These are phyloP conservation scores for Penicillium verhagenii DNA, from an alignment of 495 filamentous ascomycete species.

Conservation along the genomic window DNA sequence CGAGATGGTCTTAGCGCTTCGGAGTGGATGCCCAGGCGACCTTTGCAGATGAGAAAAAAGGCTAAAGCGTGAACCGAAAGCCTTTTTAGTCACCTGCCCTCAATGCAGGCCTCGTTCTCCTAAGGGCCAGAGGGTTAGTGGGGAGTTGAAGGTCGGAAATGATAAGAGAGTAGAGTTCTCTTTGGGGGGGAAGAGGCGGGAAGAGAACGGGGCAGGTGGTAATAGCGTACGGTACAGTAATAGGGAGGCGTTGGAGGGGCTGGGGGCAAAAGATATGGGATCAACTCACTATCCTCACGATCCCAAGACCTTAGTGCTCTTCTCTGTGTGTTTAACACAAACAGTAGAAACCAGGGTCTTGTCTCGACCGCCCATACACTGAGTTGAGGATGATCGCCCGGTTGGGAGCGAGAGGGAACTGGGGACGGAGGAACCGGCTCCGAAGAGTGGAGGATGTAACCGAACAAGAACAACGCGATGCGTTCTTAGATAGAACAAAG, in stretches of 20 bases:
- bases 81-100: slow-evolving; percentile 24
- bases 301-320: slow-evolving; percentile 7
- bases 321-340: slow-evolving; percentile 4
- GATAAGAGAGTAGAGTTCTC: slow-evolving; percentile 16
- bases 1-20: slow-evolving; percentile 44
- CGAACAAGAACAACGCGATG: slow-evolving; percentile 19
- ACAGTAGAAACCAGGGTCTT: slow-evolving; percentile 16
- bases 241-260: slow-evolving; percentile 38
- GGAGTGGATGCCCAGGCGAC: slow-evolving; percentile 39
- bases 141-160: slow-evolving; percentile 14
- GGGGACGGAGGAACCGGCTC: slow-evolving; percentile 34
- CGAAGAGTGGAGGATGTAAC: slow-evolving; percentile 33
- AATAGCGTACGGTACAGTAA: slow-evolving; percentile 18
- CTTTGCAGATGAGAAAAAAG: slow-evolving; percentile 27
- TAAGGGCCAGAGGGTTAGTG: slow-evolving; percentile 2
- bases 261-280: slow-evolving; percentile 19
- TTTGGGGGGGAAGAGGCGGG: slow-evolving; percentile 20
- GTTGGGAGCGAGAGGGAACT: slow-evolving; percentile 32
- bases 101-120: slow-evolving; percentile 27
- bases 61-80: slow-evolving; percentile 34
- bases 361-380: slow-evolving; percentile 34
- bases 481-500: neutral
- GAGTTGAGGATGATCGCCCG: slow-evolving; percentile 31
- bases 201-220: slow-evolving; percentile 14
- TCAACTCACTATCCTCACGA: slow-evolving; percentile 15